Evolutionary conservation across 2,329 filamentous ascomycete species (phyloP).

Genomic region (Epichloe uncinata): DNA sequence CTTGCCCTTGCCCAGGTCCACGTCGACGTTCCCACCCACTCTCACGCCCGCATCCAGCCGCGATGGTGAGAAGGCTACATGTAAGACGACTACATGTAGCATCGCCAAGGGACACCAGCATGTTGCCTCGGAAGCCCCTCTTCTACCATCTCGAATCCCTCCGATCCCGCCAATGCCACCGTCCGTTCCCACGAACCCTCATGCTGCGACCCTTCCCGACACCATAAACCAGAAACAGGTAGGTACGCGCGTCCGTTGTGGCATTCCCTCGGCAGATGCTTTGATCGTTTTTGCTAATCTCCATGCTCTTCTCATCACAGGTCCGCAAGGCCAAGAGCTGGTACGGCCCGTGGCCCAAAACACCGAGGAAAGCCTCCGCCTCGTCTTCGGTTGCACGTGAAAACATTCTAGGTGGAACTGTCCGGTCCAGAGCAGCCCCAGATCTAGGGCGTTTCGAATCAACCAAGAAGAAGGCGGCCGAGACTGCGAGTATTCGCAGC

Average conservation of each 20-base stretch:
- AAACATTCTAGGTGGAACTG: constrained; percentile 44
- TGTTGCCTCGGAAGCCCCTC: not conserved
- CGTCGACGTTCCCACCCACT: not conserved
- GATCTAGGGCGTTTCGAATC: constrained; percentile 40
- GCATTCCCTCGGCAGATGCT: not conserved
- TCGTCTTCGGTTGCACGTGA: constrained; percentile 49
- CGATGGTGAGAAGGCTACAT: not conserved
- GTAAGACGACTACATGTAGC: not conserved
- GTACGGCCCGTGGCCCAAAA: constrained; percentile 49
- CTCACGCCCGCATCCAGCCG: not conserved
- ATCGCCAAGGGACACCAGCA: not conserved
- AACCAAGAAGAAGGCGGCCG: constrained; percentile 20
- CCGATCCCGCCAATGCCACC: constrained; percentile 4
- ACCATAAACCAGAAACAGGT: constrained; percentile 8
- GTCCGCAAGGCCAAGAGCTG: constrained; percentile 42
- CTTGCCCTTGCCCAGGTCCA: not conserved
- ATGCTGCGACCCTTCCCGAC: not conserved
- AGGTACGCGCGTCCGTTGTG: not conserved
- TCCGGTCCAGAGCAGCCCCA: constrained; percentile 29
- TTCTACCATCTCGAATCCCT: not conserved
- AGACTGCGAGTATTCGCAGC: constrained; percentile 18
- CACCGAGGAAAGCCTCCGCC: constrained; percentile 43
- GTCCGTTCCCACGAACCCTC: not conserved
- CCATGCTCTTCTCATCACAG: constrained; percentile 16
- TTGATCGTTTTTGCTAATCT: not conserved